Evolutionary conservation across 129 eudicot genomes (phyloP).

Genomic region (Escallonia rubra): DNA sequence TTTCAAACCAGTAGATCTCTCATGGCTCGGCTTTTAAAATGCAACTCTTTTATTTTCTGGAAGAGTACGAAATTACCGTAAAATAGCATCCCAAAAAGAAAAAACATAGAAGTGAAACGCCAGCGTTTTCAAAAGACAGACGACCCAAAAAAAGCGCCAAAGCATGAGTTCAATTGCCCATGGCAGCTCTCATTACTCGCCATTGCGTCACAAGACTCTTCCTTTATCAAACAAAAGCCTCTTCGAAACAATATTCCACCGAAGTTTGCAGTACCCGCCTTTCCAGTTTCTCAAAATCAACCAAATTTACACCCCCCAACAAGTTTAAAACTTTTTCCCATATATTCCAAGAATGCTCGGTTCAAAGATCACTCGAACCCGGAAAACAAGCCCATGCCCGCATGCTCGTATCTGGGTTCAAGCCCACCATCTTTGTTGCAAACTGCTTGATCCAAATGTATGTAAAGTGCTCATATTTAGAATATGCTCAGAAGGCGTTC

Average conservation of each 20-base stretch:
- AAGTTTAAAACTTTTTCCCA: conserved; percentile 66
- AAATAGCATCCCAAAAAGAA: too few relatives aligned
- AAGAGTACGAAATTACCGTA: too few relatives aligned
- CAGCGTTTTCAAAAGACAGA: too few relatives aligned
- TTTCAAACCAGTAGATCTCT: too few relatives aligned
- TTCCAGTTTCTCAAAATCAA: conserved; percentile 16
- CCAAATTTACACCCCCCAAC: conserved; percentile 20
- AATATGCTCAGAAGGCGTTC: conserved; percentile 60
- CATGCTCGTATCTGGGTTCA: conserved; percentile 71
- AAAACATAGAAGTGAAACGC: too few relatives aligned
- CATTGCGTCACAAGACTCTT: conserved; percentile 15
- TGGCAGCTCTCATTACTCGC: conserved; percentile 20
- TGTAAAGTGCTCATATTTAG: conserved; percentile 47
- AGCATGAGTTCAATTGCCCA: conserved; percentile 41
- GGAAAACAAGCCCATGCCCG: conserved; percentile 85
- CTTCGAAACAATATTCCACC: conserved; percentile 7
- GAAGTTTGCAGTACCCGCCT: conserved; percentile 2
- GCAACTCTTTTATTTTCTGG: too few relatives aligned
- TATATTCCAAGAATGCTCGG: conserved; percentile 70
- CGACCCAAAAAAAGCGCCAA: conserved; percentile 21
- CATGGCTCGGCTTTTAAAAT: too few relatives aligned
- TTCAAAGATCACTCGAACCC: conserved; percentile 37
- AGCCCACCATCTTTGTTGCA: conserved; percentile 67
- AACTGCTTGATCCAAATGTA: conserved; percentile 80
- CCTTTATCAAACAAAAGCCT: conserved; percentile 5